phyloP scores from a whole-genome alignment of 1,284 basidiomycete species.

The Microbotryum violaceum region DNA sequence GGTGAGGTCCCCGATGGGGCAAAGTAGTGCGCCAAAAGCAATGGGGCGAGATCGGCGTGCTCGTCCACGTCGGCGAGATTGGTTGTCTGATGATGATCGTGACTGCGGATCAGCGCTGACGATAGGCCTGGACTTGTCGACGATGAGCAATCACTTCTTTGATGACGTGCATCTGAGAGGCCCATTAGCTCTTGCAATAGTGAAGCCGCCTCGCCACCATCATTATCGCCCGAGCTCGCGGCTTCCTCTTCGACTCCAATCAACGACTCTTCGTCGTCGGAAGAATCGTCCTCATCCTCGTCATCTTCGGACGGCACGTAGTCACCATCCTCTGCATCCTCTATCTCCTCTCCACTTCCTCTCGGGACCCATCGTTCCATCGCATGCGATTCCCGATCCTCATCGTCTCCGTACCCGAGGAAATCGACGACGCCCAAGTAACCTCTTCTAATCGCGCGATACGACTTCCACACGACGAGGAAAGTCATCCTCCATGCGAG shows the following conservation, averaged over 20 bases:
- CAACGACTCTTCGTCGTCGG: neutral
- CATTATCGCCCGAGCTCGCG: neutral
- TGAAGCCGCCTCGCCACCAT: neutral
- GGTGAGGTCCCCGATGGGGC: neutral
- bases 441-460: neutral
- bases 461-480: neutral
- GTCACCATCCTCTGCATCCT: conserved; percentile 9
- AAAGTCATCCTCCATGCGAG: neutral
- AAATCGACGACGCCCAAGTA: too few relatives aligned
- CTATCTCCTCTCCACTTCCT: neutral
- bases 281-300: neutral
- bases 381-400: too few relatives aligned
- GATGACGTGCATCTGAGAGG: neutral
- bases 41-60: conserved; percentile 8
- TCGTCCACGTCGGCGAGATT: neutral
- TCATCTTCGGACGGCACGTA: neutral
- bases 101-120: neutral
- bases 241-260: conserved; percentile 1
- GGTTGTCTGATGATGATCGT: too few relatives aligned
- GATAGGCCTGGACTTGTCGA: neutral
- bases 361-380: neutral
- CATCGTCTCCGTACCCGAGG: too few relatives aligned
- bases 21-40: conserved; percentile 27
- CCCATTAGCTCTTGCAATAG: conserved; percentile 6
- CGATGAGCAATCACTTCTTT: neutral